Conservation (phyloP, 2,329 filamentous ascomycete genomes). For the Colletotrichum tabaci region DNA sequence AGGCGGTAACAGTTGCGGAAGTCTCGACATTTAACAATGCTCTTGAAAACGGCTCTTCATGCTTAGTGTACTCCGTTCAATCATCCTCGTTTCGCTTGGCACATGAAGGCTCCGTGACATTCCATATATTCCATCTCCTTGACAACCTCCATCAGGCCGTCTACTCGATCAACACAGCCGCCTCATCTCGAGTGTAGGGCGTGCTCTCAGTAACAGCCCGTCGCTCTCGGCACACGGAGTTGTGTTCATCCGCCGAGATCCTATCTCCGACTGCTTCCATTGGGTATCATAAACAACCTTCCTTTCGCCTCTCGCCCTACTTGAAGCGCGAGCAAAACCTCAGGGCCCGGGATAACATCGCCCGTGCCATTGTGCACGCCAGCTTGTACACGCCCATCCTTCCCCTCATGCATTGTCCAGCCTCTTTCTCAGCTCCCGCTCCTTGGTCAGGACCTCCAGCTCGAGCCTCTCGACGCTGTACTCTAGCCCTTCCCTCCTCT, state of each 20-base stretch:
- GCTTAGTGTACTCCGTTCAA: too few species aligned
- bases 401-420: constrained; percentile 56
- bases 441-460: constrained; percentile 85
- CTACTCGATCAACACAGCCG: not conserved
- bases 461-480: constrained; percentile 91
- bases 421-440: constrained; percentile 70
- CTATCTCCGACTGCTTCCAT: constrained; percentile 8
- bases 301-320: not conserved
- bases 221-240: not conserved
- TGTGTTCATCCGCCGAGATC: not conserved
- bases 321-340: too few species aligned
- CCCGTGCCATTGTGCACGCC: not conserved
- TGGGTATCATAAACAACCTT: constrained; percentile 31
- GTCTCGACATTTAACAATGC: too few species aligned
- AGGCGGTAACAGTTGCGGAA: too few species aligned
- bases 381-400: not conserved
- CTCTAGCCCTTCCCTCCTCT: constrained; percentile 87
- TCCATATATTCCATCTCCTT: not conserved
- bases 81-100: too few species aligned
- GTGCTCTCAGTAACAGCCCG: too few species aligned
- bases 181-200: too few species aligned
- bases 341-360: not conserved
- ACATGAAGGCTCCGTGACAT: not conserved
- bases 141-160: not conserved
- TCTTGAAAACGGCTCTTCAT: too few species aligned